Evolutionary conservation across 73 alveolate species (phyloP), one percentile per base, ranked within the genome.

Genomic region (Durusdinium trenchii): DNA sequence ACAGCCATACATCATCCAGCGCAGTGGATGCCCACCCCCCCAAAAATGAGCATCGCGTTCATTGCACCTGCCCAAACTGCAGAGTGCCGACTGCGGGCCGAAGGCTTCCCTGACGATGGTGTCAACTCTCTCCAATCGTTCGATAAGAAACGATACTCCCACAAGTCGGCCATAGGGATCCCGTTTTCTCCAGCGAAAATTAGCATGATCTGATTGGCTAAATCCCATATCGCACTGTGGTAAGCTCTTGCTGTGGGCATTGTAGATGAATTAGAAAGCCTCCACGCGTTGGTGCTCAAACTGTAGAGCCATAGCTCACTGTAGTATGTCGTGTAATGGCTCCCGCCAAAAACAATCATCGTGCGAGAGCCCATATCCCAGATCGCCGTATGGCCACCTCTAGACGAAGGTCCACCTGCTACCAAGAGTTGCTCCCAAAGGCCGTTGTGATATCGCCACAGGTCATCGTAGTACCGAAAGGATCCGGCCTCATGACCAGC

Each of bases 271-370:
- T 28, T 3, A 48, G 60, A 38, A 16, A 46, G 92, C 47, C n/a
- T n/a, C 92, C 92, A 82, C 6, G 69, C 32, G 92, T 57, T 57
- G 14, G 14, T 18, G 30, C 3, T 38, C 10, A 23, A 67, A 26
- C 38, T 35, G 92, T 82, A 82, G 2, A 46, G 71, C 92, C 92
- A 82, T 6, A 82, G 71, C 45, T 82, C 92, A 82, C 18, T 32
- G 32, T 30, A 82, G 35, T 45, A 28, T 18, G 76, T 62, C 6
- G 76, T 62, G 76, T 10, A 62, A 20, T n/a, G n/a, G n/a, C n/a
- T n/a, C n/a, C n/a, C n/a, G n/a, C n/a, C n/a, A n/a, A n/a, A n/a
- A n/a, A n/a, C n/a, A n/a, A n/a, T n/a, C n/a, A n/a, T n/a, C n/a
- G n/a, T n/a, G n/a, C n/a, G n/a, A n/a, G n/a, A n/a, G n/a, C n/a